Conservation (phyloP, 2,329 filamentous ascomycete species). For the Xylaria arbuscula region DNA sequence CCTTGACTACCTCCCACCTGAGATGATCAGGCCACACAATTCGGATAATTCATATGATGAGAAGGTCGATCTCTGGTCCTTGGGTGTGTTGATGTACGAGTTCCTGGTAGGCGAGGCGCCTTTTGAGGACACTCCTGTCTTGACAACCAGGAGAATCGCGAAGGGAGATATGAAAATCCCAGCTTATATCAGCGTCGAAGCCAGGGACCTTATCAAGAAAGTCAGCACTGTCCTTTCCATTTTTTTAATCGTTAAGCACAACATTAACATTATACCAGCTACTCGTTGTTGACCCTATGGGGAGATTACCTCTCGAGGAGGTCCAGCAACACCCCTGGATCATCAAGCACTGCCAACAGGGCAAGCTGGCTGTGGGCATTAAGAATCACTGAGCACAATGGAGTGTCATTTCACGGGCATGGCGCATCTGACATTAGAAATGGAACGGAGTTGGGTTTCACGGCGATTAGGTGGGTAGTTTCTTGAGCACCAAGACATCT, state of each 20-base stretch:
- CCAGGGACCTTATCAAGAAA: constrained; percentile 88
- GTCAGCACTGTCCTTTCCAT: constrained; percentile 60
- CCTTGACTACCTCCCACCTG: constrained; percentile 93
- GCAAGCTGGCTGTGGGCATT: not conserved
- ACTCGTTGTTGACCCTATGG: constrained; percentile 90
- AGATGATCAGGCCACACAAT: constrained; percentile 86
- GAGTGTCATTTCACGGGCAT: not conserved
- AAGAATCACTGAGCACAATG: not conserved
- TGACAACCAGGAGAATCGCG: constrained; percentile 90
- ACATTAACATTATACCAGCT: constrained; percentile 62
- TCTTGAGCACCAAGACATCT: not conserved
- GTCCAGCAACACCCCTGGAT: constrained; percentile 95
- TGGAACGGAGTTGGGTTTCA: not conserved
- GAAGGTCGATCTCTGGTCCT: constrained; percentile 94
- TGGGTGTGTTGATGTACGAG: constrained; percentile 94
- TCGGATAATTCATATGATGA: constrained; percentile 82
- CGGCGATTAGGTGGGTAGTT: not conserved
- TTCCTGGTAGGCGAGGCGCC: constrained; percentile 97
- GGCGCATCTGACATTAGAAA: not conserved
- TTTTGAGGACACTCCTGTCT: constrained; percentile 92
- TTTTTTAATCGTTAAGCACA: constrained; percentile 1
- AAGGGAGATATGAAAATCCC: constrained; percentile 93
- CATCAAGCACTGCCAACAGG: constrained; percentile 79
- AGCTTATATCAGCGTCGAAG: constrained; percentile 87
- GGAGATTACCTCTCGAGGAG: constrained; percentile 87